Conservation (phyloP, 2,329 filamentous ascomycete species). For the Aspergillus tanneri region DNA sequence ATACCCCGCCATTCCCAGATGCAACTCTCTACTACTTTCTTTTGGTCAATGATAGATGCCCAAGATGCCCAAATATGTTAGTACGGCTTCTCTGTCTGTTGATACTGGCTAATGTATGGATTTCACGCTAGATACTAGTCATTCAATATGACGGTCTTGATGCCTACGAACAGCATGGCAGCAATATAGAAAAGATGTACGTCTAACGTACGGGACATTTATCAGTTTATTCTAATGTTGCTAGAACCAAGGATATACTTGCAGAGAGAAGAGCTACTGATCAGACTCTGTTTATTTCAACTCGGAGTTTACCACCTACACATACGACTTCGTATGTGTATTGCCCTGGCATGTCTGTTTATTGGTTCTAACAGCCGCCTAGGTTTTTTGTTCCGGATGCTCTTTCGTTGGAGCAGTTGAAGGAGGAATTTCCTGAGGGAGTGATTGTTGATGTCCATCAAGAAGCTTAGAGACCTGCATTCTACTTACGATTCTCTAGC, state of each 20-base stretch:
- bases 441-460: constrained; percentile 12
- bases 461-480: too few species aligned
- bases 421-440: constrained; percentile 11
- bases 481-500: background rate
- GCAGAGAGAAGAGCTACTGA: constrained; percentile 15
- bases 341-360: background rate
- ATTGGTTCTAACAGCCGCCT: background rate
- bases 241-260: constrained; percentile 12
- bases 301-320: constrained; percentile 16
- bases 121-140: constrained; percentile 6
- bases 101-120: background rate
- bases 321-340: constrained; percentile 18
- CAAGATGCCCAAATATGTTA: constrained; percentile 23
- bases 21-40: too few species aligned
- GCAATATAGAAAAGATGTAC: constrained; percentile 17
- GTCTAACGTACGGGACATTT: background rate
- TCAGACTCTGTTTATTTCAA: constrained; percentile 17
- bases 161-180: constrained; percentile 15
- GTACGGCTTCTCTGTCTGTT: too few species aligned
- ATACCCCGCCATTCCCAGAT: too few species aligned
- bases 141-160: constrained; percentile 18
- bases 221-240: background rate
- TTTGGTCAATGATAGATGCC: background rate
- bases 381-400: constrained; percentile 15
- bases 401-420: constrained; percentile 13